Evolutionary conservation across 768 basidiomycete species (phyloP), one percentile per base, ranked within the genome.

Genomic region (Amanita rimosa): DNA sequence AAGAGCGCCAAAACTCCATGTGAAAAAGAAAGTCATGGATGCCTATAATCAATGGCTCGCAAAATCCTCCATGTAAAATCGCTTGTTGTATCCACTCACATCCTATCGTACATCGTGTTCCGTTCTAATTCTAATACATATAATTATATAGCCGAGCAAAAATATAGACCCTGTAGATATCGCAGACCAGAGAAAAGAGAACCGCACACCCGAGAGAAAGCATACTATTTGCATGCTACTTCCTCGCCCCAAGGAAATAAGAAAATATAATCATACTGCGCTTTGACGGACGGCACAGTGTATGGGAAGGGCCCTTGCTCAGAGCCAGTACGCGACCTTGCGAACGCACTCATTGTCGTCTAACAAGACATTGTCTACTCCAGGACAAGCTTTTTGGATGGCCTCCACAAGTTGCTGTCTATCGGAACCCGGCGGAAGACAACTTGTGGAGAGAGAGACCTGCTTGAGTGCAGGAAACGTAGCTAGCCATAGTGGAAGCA

Each of bases 1-100:
- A 36, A 60, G 58, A 52, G 71, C 69, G 41, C 76, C 76, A 39
- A 65, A 59, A 61, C 58, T 56, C 10, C 57, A 60, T 7, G 72
- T 79, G 21, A 57, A 64, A 39, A 66, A 68, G 54, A 64, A 55
- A 41, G 77, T 79, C 14, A 64, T 69, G 66, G 65, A 67, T 52
- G 63, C 54, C 46, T 79, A 79, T 46, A 50, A 60, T 43, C 55
- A 54, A 31, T 53, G 49, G 53, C 29, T 52, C 19, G n/a, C 42
- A 14, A 26, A 22, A 19, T 47, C 31, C 6, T 39, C 34, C 16
- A 16, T n/a, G 37, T 22, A 44, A n/a, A 44, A 33, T 19, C 41
- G 22, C 6, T 42, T 42, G 37, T 17, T 19, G 8, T 4, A 3
- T 38, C 9, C 17, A n/a, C 4, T 9, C 10, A 27, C 3, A 29